Conservation (phyloP, 352 stramenopile species). For the Phytophthora kernoviae region DNA sequence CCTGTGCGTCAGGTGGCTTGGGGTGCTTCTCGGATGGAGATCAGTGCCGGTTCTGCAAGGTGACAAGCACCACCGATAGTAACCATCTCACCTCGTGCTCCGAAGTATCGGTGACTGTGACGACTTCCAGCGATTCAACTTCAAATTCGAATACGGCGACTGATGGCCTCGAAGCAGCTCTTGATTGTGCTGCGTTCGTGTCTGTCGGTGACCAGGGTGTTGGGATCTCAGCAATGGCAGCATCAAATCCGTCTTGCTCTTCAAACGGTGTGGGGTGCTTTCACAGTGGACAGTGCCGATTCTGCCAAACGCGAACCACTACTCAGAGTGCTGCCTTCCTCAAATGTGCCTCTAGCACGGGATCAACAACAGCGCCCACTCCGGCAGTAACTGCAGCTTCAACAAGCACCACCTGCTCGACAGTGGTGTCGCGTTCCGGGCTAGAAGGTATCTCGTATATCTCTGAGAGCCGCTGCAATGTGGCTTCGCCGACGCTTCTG, state of each 20-base stretch:
- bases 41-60: constrained; percentile 32
- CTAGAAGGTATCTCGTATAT: constrained; percentile 53
- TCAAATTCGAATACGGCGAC: not conserved
- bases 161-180: constrained; percentile 3
- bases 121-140: not conserved
- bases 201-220: constrained; percentile 34
- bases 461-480: constrained; percentile 43
- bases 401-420: constrained; percentile 32
- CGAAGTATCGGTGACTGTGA: constrained; percentile 8
- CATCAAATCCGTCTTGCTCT: constrained; percentile 23
- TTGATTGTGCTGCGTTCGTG: constrained; percentile 28
- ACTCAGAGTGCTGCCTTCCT: constrained; percentile 29
- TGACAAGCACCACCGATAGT: constrained; percentile 2
- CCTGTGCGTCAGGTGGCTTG: constrained; percentile 28
- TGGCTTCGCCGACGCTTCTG: constrained; percentile 23
- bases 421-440: constrained; percentile 30
- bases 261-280: constrained; percentile 36
- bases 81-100: constrained; percentile 20
- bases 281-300: constrained; percentile 36
- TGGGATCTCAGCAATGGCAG: constrained; percentile 29
- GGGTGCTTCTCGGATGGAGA: constrained; percentile 31
- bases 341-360: constrained; percentile 23
- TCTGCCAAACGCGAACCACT: constrained; percentile 39
- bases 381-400: constrained; percentile 22
- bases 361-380: constrained; percentile 9